Conservation (phyloP, 345 rosid species). For the Melaleuca quinquenervia region DNA sequence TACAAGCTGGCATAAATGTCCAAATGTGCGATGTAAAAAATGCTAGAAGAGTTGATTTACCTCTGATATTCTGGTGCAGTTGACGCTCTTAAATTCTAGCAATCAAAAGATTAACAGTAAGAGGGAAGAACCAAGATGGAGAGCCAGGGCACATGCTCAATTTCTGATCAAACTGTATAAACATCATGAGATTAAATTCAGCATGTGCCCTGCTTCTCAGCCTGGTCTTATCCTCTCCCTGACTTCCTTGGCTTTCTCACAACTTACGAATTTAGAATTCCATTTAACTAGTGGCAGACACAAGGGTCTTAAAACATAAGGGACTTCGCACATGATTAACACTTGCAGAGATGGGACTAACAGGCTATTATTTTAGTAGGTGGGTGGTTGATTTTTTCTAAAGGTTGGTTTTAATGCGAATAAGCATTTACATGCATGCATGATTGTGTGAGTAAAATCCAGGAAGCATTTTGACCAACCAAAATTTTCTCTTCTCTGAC, state of each 20-base stretch:
- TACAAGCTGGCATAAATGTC: not conserved
- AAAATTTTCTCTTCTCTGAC: not conserved
- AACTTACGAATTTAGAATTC: not conserved
- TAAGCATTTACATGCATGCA: not conserved
- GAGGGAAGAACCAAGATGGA: slow-evolving; percentile 25
- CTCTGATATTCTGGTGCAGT: not conserved
- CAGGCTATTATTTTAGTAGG: slow-evolving; percentile 7
- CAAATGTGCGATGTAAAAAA: not conserved
- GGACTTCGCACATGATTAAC: not conserved
- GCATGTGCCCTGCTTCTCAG: slow-evolving; percentile 59
- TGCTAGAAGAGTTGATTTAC: not conserved
- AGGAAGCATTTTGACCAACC: not conserved
- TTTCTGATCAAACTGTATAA: not conserved
- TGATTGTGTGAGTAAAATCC: not conserved
- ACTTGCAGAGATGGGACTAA: not conserved
- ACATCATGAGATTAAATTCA: not conserved
- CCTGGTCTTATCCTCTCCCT: slow-evolving; percentile 18
- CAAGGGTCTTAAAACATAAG: not conserved
- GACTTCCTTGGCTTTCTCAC: not conserved
- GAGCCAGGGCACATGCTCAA: slow-evolving; percentile 35
- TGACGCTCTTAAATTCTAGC: not conserved
- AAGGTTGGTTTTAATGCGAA: not conserved
- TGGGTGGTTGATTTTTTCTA: slow-evolving; percentile 9
- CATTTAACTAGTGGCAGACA: not conserved
- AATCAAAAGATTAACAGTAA: not conserved